Percentiles rank a stretch among this genome's conserved stretches.
Conservation (phyloP, 1,284 basidiomycete species). For the Irpex sp. region DNA sequence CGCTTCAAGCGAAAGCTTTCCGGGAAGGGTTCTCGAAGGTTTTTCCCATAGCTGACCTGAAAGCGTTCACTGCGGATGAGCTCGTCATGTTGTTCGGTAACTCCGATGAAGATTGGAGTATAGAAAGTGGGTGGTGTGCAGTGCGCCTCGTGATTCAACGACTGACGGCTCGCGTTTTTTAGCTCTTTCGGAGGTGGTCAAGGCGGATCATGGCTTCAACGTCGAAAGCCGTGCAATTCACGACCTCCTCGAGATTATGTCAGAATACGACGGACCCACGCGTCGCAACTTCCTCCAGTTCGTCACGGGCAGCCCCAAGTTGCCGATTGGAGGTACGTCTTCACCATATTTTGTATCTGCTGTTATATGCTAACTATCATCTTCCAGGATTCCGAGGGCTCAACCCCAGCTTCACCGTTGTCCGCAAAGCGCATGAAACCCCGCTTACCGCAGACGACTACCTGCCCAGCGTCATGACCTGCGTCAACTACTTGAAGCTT, state of each 20-base stretch:
- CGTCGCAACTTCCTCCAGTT: constrained; percentile 94
- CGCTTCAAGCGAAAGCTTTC: constrained; percentile 80
- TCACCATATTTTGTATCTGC: too few species aligned
- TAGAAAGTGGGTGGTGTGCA: constrained; percentile 65
- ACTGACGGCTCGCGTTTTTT: neutral
- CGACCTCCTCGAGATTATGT: constrained; percentile 85
- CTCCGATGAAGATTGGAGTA: constrained; percentile 91
- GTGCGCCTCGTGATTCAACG: neutral
- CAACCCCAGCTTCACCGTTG: constrained; percentile 93
- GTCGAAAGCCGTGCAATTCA: constrained; percentile 89
- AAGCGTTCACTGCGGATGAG: constrained; percentile 93
- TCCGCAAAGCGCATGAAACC: constrained; percentile 93
- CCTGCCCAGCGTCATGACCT: constrained; percentile 97
- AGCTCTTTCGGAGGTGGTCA: constrained; percentile 89
- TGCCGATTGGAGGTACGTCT: constrained; percentile 84
- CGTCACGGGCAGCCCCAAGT: constrained; percentile 92
- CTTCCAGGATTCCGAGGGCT: constrained; percentile 88
- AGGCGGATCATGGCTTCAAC: constrained; percentile 98
- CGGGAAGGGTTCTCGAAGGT: constrained; percentile 90
- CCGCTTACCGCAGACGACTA: constrained; percentile 92
- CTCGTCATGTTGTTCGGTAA: constrained; percentile 93
- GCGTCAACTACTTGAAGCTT: constrained; percentile 94
- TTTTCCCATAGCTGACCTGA: constrained; percentile 87
- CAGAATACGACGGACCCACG: constrained; percentile 68
- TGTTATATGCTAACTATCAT: neutral